Evolutionary conservation across 768 basidiomycete species (phyloP), one percentile per base, ranked within the genome.

Genomic region (Coprinopsis cinerea): DNA sequence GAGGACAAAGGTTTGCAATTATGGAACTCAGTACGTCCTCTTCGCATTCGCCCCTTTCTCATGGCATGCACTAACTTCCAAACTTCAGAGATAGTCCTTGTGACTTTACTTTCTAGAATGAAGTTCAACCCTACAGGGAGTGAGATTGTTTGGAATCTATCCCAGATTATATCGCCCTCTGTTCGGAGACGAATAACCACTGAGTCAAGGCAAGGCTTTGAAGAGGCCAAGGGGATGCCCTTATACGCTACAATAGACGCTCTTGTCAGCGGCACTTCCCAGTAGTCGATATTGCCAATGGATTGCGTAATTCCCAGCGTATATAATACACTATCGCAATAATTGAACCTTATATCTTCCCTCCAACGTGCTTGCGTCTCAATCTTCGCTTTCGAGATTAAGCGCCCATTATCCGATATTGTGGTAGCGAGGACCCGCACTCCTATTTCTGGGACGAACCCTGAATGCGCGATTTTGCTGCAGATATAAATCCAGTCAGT

Each of bases 1-100:
- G 72, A 20, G 74, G 79, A 13, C 80, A 77, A 58, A 76, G 70
- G 57, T 80, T 79, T 53, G 76, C 80, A 3, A 67, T 75, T 59
- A 64, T 77, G 49, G 78, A 81, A 60, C 78, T 79, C 59, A 81
- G 78, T 79, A 56, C 54, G 76, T 52, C 13, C 48, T 27, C 15
- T 35, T 40, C 13, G 2, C 50, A 15, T 26, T 18, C 5, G 2
- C 25, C 18, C 9, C 9, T 17, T 20, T 26, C 14, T 2, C 26
- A 28, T 17, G n/a, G 11, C 18, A 22, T 30, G 23, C 41, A 30
- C 53, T 40, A 3, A 35, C 18, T 27, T 27, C 14, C 46, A 25
- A 51, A 18, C 34, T 41, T 14, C 41, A 75, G 73, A 75, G 59
- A 69, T 74, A 20, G 54, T 75, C 7, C 62, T 75, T 13, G 60